Conservation (phyloP, 73 alveolate species). For the Symbiodinium pilosum region DNA sequence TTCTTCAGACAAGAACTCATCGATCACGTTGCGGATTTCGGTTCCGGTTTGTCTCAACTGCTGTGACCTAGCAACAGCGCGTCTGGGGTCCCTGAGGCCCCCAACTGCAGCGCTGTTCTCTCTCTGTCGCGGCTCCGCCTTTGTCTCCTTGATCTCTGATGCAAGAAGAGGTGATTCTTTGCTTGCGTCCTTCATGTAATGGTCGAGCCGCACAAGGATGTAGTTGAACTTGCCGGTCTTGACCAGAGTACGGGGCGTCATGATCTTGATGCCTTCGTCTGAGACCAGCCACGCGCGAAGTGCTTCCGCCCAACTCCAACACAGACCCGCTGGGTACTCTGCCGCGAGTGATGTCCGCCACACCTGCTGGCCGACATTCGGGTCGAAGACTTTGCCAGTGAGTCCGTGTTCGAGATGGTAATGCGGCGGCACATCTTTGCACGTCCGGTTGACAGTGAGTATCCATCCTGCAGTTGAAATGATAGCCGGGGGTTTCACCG, state of each 20-base stretch:
- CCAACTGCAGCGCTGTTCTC: not conserved
- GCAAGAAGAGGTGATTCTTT: too few species aligned
- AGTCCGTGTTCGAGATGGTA: not conserved
- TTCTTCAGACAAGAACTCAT: not conserved
- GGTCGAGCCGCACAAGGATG: not conserved
- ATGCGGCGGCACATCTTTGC: constrained; percentile 5
- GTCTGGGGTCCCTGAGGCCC: constrained; percentile 16
- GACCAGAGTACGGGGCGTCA: not conserved
- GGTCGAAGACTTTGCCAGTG: constrained; percentile 2
- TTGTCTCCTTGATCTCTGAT: not conserved
- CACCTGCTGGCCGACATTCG: not conserved
- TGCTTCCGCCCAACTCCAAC: constrained; percentile 5
- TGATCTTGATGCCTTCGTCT: not conserved
- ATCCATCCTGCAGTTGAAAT: not conserved
- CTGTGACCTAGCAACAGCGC: constrained; percentile 24
- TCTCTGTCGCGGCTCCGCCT: not conserved
- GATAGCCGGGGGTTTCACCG: not conserved
- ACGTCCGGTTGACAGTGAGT: not conserved
- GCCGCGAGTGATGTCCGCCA: constrained; percentile 22
- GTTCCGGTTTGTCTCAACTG: not conserved
- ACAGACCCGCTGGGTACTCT: constrained; percentile 1
- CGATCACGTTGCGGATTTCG: not conserved
- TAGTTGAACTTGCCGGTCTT: not conserved
- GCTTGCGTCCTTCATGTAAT: not conserved
- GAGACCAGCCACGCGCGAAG: not conserved